These are phyloP conservation scores for Stereocaulon alpinum DNA, from an alignment of 495 filamentous ascomycete species.

Conservation along the genomic window DNA sequence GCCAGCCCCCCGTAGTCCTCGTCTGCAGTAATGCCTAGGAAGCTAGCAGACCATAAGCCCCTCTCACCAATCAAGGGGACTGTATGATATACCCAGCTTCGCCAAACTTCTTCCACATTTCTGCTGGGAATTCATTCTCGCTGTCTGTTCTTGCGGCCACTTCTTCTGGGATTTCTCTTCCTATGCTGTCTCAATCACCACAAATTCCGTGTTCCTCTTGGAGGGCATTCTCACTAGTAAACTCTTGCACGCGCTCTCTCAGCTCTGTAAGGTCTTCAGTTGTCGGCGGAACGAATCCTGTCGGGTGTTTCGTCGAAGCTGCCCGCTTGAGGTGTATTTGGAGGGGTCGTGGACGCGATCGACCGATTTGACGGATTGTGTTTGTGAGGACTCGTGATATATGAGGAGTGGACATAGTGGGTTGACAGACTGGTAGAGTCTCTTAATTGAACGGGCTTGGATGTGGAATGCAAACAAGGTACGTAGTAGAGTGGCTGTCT, in stretches of 20 bases:
- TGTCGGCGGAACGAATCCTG: constrained; percentile 67
- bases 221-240: constrained; percentile 45
- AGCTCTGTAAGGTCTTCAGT: constrained; percentile 70
- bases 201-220: not conserved
- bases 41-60: constrained; percentile 33
- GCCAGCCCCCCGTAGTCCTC: constrained; percentile 85
- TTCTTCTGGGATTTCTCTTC: constrained; percentile 61
- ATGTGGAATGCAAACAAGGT: not conserved
- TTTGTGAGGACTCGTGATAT: constrained; percentile 12
- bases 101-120: constrained; percentile 92
- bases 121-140: constrained; percentile 74
- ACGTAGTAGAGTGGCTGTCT: not conserved
- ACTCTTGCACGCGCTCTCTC: constrained; percentile 85
- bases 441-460: not conserved
- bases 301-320: constrained; percentile 73
- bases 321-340: constrained; percentile 28
- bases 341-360: constrained; percentile 8
- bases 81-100: constrained; percentile 51
- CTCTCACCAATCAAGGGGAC: not conserved
- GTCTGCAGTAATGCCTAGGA: constrained; percentile 88
- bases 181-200: constrained; percentile 20
- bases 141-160: constrained; percentile 68
- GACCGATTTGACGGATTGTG: constrained; percentile 16
- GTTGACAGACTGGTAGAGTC: not conserved
- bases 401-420: constrained; percentile 8